Base-by-base conservation (phyloP, 805 yeast genomes). In the Yamadazyma scolyti region DNA sequence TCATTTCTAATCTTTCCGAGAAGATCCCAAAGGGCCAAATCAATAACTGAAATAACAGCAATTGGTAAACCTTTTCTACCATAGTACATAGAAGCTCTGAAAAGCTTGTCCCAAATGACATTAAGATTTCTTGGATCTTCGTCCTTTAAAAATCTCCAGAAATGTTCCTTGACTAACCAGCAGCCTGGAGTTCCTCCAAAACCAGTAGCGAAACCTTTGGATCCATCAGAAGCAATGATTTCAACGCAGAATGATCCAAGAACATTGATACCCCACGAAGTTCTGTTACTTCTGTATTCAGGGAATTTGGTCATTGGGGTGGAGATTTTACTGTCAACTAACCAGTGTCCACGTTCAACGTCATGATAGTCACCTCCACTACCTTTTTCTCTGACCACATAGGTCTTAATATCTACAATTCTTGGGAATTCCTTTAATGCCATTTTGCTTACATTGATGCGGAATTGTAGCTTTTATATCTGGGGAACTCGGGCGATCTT, bases 141-240 rank as follows among this genome's bases (percentile, higher is more conserved):
- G 22, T 68, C 73, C 20, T 58, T 46, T 21, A 70, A 41, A 53
- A 70, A 70, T 48, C 76, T 54, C 41, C 54, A 53, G 46, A 69
- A 70, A 44, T 70, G 75, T 31, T 64, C 43, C 39, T 65, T 59
- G 32, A 64, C 65, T 25, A 69, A 48, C 72, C 74, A 65, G 43
- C 73, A 66, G 4, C 71, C 72, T 16, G 66, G 61, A 31, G 68
- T 68, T n/a, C 75, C 75, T 26, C 75, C 75, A 44, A 69, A 68
- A 12, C 75, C 75, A 23, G 74, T 69, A 11, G 74, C 74, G 34
- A 68, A 67, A 23, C 75, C 75, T 30, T 52, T 65, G 10, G 72
- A 60, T 31, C 75, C 75, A 43, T 68, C 73, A 11, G 61, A 49
- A 20, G 75, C 69, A 44, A 61, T 69, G 30, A 69, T 52, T 44